Evolutionary conservation across 768 basidiomycete genomes (phyloP), one percentile per base, ranked within the genome.

Genomic region (Tylopilus rubrobrunneus): DNA sequence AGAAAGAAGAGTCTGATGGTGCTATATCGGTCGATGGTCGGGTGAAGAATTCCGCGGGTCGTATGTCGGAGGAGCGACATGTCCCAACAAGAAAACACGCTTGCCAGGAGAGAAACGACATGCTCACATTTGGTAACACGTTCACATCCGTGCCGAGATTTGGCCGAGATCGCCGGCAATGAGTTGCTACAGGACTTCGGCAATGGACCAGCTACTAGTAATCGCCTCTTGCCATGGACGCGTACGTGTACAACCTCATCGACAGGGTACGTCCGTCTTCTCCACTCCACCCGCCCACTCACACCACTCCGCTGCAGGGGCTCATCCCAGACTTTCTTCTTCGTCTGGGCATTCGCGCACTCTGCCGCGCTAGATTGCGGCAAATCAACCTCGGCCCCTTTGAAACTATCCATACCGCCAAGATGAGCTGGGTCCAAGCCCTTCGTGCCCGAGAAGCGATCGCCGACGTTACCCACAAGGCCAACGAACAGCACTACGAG

Each of bases 1-100:
- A 64, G 74, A 73, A 87, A 86, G 68, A 86, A 86, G 49, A 67
- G 72, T 43, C 83, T 73, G 51, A 87, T 86, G 48, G 74, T 66
- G 39, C 63, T 74, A 67, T 87, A 87, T 48, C 85, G 81, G 65
- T 84, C 83, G 48, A 82, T 49, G 19, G 67, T 66, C 7, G 75
- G 61, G 33, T 55, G 59, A 5, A 50, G 51, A 53, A 61, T 50
- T 45, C 66, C 60, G 40, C 66, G 61, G 0, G 62, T 59, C 23
- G 63, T 51, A 45, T 69, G 68, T 53, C 57, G 65, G 36, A 68
- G 43, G 36, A 69, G 53, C 1, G 36, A 39, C 37, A 39, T 39
- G 37, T 39, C 37, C 37, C 17, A 60, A 9, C 14, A 31, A 7
- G 11, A 34, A 49, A 46, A 54, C 43, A 43, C 31, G 19, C 1